Evolutionary conservation across 2,329 filamentous ascomycete species (phyloP).

Genomic region (Verticillium dahliae): DNA sequence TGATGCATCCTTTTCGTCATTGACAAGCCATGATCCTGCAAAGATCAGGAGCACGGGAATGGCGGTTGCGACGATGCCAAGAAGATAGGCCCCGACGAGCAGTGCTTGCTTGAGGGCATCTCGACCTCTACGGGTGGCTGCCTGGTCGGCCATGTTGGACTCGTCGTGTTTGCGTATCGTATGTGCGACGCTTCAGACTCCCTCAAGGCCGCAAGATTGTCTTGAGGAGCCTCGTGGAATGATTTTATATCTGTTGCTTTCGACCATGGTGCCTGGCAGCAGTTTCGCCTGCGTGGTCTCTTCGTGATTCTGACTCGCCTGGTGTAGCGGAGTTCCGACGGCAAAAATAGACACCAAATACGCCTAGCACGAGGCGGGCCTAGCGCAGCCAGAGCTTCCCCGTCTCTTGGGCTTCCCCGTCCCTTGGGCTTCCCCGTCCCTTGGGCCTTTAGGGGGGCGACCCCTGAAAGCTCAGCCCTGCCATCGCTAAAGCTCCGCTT

Average conservation of each 20-base stretch:
- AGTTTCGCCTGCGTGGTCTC: background rate
- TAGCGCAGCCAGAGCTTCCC: background rate
- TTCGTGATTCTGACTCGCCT: background rate
- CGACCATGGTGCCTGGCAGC: background rate
- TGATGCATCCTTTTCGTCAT: background rate
- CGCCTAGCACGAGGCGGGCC: background rate
- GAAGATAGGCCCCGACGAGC: background rate
- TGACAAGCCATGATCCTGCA: constrained; percentile 5
- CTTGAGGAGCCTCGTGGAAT: background rate
- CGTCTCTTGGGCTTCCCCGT: background rate
- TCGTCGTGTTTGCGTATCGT: background rate
- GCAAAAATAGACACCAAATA: background rate
- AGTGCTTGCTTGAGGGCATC: background rate
- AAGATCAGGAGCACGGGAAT: constrained; percentile 4
- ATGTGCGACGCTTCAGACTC: background rate
- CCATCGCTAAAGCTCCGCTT: background rate
- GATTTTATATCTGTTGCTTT: background rate
- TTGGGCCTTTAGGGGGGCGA: background rate
- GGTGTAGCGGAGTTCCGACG: background rate
- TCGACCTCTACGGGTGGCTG: background rate
- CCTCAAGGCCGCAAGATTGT: background rate
- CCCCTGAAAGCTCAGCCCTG: background rate
- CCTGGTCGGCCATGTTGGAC: background rate
- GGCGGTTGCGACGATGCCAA: background rate
- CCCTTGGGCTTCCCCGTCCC: background rate